A percentile compares a stretch with the other conserved stretches of the same genome.
Conservation (phyloP, 352 stramenopile genomes). For the Globisporangium spinosum region DNA sequence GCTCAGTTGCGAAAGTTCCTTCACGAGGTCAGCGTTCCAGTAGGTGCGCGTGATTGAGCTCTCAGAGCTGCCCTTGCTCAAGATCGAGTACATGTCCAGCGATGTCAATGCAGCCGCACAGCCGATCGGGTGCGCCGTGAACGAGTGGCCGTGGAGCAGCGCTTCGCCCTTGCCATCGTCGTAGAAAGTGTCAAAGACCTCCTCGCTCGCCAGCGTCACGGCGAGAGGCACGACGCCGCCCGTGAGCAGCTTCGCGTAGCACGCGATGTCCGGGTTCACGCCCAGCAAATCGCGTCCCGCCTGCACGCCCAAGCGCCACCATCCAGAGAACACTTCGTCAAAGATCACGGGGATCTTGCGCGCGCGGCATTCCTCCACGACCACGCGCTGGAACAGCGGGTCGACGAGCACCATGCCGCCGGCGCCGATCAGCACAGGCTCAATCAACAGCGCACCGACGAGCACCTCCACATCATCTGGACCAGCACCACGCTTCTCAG, state of each 20-base stretch:
- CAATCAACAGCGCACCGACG: slow-evolving; percentile 81
- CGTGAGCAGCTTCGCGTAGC: slow-evolving; percentile 91
- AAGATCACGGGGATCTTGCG: slow-evolving; percentile 89
- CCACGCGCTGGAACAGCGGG: slow-evolving; percentile 89
- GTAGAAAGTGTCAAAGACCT: slow-evolving; percentile 90
- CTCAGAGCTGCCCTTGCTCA: slow-evolving; percentile 25
- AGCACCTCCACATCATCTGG: slow-evolving; percentile 22
- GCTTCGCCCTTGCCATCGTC: slow-evolving; percentile 82
- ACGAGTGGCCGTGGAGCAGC: slow-evolving; percentile 90
- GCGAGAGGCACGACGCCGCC: slow-evolving; percentile 86
- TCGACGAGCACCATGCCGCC: slow-evolving; percentile 91
- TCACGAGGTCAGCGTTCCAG: slow-evolving; percentile 50
- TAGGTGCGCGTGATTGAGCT: slow-evolving; percentile 35
- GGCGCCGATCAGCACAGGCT: slow-evolving; percentile 88
- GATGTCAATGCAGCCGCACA: slow-evolving; percentile 87
- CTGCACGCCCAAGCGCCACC: slow-evolving; percentile 88
- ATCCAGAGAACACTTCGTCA: slow-evolving; percentile 91
- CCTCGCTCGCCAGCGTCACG: slow-evolving; percentile 83
- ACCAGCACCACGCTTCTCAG: slow-evolving; percentile 22
- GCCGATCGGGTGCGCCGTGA: slow-evolving; percentile 89
- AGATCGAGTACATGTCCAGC: slow-evolving; percentile 84
- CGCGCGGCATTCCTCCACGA: slow-evolving; percentile 70
- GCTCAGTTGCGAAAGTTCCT: slow-evolving; percentile 42
- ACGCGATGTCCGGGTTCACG: slow-evolving; percentile 87
- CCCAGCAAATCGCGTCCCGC: slow-evolving; percentile 81